Evolutionary conservation across 257 asterid genomes (phyloP).

Genomic region (Rehmannia glutinosa): DNA sequence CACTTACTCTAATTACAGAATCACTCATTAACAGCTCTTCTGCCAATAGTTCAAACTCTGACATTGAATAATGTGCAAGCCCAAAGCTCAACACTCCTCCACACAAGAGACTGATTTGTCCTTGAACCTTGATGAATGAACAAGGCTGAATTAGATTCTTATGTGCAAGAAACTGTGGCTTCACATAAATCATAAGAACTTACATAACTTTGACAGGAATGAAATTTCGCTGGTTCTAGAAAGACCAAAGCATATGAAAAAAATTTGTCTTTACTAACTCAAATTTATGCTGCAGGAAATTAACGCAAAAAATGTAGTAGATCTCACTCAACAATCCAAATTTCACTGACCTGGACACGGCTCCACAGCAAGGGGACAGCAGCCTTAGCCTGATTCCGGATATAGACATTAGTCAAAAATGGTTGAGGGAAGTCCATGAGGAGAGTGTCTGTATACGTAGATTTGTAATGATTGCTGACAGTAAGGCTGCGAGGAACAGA

Average conservation of each 20-base stretch:
- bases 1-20: conserved; percentile 73
- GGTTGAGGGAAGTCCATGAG: conserved; percentile 95
- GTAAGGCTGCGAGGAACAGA: conserved; percentile 91
- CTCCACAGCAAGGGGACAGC: conserved; percentile 98
- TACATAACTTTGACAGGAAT: not conserved
- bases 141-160: conserved; percentile 19
- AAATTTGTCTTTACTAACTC: not conserved
- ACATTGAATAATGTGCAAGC: conserved; percentile 86
- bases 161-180: not conserved
- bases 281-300: not conserved
- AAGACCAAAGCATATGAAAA: conserved; percentile 7
- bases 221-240: not conserved
- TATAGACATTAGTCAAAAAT: conserved; percentile 78
- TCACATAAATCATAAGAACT: conserved; percentile 3
- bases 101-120: conserved; percentile 82
- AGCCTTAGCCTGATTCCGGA: conserved; percentile 81
- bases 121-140: conserved; percentile 71
- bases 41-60: conserved; percentile 94
- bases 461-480: conserved; percentile 72
- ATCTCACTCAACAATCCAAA: conserved; percentile 6
- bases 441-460: conserved; percentile 88
- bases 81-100: conserved; percentile 91
- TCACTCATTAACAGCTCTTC: conserved; percentile 98
- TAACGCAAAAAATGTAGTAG: not conserved
- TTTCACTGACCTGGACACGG: conserved; percentile 81